Base-by-base conservation (phyloP, 768 basidiomycete genomes). In the Xanthoconium stramineum region DNA sequence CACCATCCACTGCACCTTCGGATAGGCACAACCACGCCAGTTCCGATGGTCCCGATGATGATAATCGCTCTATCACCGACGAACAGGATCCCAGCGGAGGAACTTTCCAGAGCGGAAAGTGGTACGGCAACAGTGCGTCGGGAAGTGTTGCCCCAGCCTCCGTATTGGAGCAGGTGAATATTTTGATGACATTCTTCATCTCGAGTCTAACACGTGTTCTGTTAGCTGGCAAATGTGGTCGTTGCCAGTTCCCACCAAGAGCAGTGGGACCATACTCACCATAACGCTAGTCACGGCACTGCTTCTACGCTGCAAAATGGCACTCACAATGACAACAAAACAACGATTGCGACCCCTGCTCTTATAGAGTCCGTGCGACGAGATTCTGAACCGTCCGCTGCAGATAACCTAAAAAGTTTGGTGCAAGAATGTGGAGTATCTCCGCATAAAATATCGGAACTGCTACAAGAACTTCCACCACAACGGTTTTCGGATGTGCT, bases 351-450 rank as follows among this genome's bases (percentile, higher is more conserved):
- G 28, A 53, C 66, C 12, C 65, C 74, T 36, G 56, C 65, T 42
- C 67, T 75, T 36, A 76, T 80, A 57, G 76, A 76, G 39, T 72
- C 74, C 33, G 78, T 80, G 24, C 65, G 69, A 65, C 75, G 74
- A 48, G 73, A 76, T 52, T 67, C 70, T 38, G 75, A 80, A 50
- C 72, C 76, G 1, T 74, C 78, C 15, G 88, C 92, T 14, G 89
- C 83, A 3, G 91, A 94, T 67, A 94, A 91, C 62, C 74, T 95
- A 47, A 88, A 89, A 67, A 84, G 84, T 44, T 79, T 98, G 36
- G 87, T 96, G 37, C 88, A 90, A 71, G 94, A 98, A 69, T 98
- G 91, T 69, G 94, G 94, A 7, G 91, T 95, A 37, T 84, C 88
- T 17, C 91, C 94, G 2, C 89, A 93, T 58, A 94, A 94, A 71